Evolutionary conservation across 768 basidiomycete species (phyloP), one percentile per base, ranked within the genome.

Genomic region (Mrakia blollopis): DNA sequence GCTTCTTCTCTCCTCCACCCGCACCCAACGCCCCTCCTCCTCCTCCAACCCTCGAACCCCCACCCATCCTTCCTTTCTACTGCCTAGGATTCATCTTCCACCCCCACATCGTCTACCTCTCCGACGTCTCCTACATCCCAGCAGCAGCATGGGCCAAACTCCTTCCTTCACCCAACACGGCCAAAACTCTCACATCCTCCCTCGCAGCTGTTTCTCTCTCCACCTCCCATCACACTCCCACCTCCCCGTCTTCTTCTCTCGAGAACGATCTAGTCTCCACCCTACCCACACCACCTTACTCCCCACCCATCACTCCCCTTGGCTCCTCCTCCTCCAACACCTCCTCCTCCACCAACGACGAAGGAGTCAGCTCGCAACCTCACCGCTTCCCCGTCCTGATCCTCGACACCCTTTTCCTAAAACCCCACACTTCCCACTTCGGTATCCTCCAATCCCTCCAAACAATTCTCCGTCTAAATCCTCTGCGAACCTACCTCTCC

Each of bases 51-150:
- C 2, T 91, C 89, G 81, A 80, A 88, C 70, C 79, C 44, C 77
- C 79, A 16, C 81, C 80, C 13, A 73, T 81, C 57, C 73, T 70
- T 67, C 83, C 83, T 5, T 81, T 84, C 60, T 83, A 81, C 57
- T 84, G 83, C 73, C 81, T 83, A 25, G 81, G 82, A 6, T 84
- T 83, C 82, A 79, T 85, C 75, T 84, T 86, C 65, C 87, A 90
- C 80, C 85, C 90, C 50, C 84, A 87, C 41, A 83, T 95, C 65
- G 85, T 89, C 21, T 95, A 95, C 84, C 86, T 96, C 77, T 90
- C 91, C 37, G 94, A 97, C 82, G 91, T 90, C 60, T 92, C 91
- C 13, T 84, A 87, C 80, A 91, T 96, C 74, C 93, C 94, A 2
- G 88, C 47, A 13, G 28, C 23, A 32, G 73, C 67, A 10, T 78